A percentile compares a stretch with the other conserved stretches of the same genome.
phyloP scores from a whole-genome alignment of 176 grass and related monocot genomes.

The Triticum monococcum region DNA sequence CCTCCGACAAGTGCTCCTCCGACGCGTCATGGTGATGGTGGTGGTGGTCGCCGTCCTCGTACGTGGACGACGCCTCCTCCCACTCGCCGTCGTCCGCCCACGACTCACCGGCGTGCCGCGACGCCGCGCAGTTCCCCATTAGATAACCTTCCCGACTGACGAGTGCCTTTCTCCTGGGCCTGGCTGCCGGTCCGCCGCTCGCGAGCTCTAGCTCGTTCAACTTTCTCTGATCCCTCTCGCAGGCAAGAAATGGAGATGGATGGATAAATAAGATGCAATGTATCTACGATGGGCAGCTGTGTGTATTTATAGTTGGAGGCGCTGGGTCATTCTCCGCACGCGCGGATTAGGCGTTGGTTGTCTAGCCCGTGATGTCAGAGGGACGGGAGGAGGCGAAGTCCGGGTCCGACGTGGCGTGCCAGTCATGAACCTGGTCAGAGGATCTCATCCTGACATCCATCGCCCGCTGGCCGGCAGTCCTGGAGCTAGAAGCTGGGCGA shows the following conservation, averaged over 20 bases:
- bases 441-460: conserved; percentile 12
- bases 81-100: conserved; percentile 58
- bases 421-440: conserved; percentile 20
- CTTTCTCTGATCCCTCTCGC: not conserved
- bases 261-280: conserved; percentile 4
- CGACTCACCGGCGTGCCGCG: conserved; percentile 34
- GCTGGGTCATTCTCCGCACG: conserved; percentile 16
- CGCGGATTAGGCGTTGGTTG: not conserved
- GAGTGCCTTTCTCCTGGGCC: too few species aligned
- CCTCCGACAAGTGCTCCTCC: conserved; percentile 40
- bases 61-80: conserved; percentile 22
- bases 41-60: not conserved
- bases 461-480: not conserved
- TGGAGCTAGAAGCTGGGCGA: not conserved
- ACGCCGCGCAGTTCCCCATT: conserved; percentile 57
- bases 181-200: not conserved
- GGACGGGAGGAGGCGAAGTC: not conserved
- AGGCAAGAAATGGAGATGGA: not conserved
- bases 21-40: not conserved
- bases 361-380: conserved; percentile 9
- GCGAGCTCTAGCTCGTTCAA: not conserved
- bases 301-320: conserved; percentile 16
- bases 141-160: not conserved
- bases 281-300: not conserved
- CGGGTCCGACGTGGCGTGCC: conserved; percentile 35